Evolutionary conservation across 768 basidiomycete species (phyloP), one percentile per base, ranked within the genome.

Genomic region (Paxillus ammoniavirescens): DNA sequence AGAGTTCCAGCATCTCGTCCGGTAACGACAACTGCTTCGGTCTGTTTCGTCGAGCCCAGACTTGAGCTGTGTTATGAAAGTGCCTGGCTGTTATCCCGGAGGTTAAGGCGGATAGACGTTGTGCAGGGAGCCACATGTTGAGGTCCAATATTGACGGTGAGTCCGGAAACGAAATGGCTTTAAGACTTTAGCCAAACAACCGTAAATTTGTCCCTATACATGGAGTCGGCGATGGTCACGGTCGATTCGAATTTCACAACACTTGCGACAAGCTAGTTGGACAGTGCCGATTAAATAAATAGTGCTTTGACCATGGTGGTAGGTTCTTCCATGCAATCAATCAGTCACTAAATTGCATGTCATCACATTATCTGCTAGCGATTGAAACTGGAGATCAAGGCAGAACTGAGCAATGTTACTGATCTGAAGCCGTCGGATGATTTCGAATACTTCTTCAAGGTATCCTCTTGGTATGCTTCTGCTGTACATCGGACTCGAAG

Each of bases 361-460:
- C 14, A 46, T 56, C 14, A 35, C 49, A 46, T 14, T 35, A 13
- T 36, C 49, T 35, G 17, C 26, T 43, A 87, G 86, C 78, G 73
- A 52, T 75, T 90, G 13, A 73, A 76, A 55, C 73, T 89, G 30
- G 86, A 83, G 43, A 87, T 90, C 67, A 84, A 84, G 71, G 91
- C 91, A 10, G 87, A 89, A 3, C 77, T 93, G 42, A 89, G 93
- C 66, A 86, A 88, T 59, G 83, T 92, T 55, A 87, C 89, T 8
- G 74, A 82, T 60, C 72, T 93, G 28, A 71, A 73, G 47, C 91
- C 79, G n/a, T 69, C 75, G 4, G 77, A 83, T 30, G 79, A 84
- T 58, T 93, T 88, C 60, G 87, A 91, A 53, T 93, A 82, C 67
- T 86, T 87, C 75, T 93, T 93, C 75, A 68, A 86, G 75, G 90